Conservation (phyloP, 768 basidiomycete genomes). For the Tephrocybe rancida region DNA sequence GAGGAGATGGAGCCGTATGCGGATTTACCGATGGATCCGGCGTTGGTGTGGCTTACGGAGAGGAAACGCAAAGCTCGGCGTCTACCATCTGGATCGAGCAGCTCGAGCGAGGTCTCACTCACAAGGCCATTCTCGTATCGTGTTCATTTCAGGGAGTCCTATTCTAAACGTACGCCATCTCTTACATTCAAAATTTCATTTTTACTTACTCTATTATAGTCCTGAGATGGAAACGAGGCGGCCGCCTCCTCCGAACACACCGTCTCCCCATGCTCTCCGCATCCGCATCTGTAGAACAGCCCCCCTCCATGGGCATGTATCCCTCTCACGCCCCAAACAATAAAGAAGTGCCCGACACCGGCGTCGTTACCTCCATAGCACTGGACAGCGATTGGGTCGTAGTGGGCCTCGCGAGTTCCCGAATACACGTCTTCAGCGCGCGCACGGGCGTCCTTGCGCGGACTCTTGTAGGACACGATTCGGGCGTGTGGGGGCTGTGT, state of each 20-base stretch:
- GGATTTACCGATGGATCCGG: slow-evolving; percentile 39
- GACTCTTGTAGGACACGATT: slow-evolving; percentile 32
- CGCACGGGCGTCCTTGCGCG: slow-evolving; percentile 72
- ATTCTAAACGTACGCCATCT: slow-evolving; percentile 60
- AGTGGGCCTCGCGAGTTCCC: slow-evolving; percentile 84
- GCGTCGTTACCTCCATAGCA: slow-evolving; percentile 86
- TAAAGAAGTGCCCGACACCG: slow-evolving; percentile 59
- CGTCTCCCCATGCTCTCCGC: slow-evolving; percentile 80
- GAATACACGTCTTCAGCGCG: slow-evolving; percentile 85
- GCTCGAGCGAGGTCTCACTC: background rate
- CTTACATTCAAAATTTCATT: background rate
- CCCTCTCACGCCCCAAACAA: slow-evolving; percentile 5
- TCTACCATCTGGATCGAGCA: slow-evolving; percentile 4
- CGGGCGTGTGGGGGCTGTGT: slow-evolving; percentile 14
- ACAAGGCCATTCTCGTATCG: slow-evolving; percentile 55
- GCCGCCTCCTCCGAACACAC: slow-evolving; percentile 67
- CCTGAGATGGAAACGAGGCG: slow-evolving; percentile 80
- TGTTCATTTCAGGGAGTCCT: slow-evolving; percentile 71
- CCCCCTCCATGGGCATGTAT: background rate
- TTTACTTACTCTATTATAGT: slow-evolving; percentile 52
- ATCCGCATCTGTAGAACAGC: slow-evolving; percentile 63
- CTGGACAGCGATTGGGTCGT: slow-evolving; percentile 85
- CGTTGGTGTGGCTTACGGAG: slow-evolving; percentile 39
- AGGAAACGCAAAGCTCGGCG: slow-evolving; percentile 19
- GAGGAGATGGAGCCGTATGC: slow-evolving; percentile 35